These are phyloP conservation scores for Lodderomyces metapsilosis DNA, from an alignment of 1,139 yeast genomes.

Conservation along the genomic window DNA sequence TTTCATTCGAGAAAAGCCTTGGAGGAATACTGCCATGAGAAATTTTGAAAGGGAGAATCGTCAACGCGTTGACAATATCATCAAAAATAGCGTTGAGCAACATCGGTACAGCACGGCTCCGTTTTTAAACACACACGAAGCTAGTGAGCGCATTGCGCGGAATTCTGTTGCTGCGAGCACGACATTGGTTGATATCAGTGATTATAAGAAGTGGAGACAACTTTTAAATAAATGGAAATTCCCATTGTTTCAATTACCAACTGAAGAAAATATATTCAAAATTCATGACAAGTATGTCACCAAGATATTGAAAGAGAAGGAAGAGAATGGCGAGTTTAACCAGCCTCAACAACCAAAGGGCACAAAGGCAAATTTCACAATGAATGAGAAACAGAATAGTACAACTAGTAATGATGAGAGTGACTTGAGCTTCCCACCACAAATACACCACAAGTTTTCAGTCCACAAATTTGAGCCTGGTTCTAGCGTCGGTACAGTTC, in stretches of 20 bases:
- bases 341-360: conserved; percentile 2
- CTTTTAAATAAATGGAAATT: conserved; percentile 30
- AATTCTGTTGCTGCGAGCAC: conserved; percentile 26
- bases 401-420: conserved; percentile 1
- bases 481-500: not conserved
- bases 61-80: conserved; percentile 26
- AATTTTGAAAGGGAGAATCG: conserved; percentile 40
- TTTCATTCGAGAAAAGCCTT: conserved; percentile 74
- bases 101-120: conserved; percentile 6
- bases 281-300: conserved; percentile 27
- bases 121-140: conserved; percentile 11
- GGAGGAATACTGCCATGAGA: conserved; percentile 51
- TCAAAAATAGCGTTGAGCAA: conserved; percentile 11
- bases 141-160: conserved; percentile 25
- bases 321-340: not conserved
- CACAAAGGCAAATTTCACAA: not conserved
- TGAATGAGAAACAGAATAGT: conserved; percentile 1
- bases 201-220: conserved; percentile 37
- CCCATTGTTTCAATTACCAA: conserved; percentile 47
- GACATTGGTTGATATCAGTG: conserved; percentile 23
- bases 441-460: not conserved
- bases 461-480: not conserved
- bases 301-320: conserved; percentile 13
- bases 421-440: conserved; percentile 2
- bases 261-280: conserved; percentile 29